Conservation (phyloP, 257 asterid species). For the Lithospermum erythrorhizon region DNA sequence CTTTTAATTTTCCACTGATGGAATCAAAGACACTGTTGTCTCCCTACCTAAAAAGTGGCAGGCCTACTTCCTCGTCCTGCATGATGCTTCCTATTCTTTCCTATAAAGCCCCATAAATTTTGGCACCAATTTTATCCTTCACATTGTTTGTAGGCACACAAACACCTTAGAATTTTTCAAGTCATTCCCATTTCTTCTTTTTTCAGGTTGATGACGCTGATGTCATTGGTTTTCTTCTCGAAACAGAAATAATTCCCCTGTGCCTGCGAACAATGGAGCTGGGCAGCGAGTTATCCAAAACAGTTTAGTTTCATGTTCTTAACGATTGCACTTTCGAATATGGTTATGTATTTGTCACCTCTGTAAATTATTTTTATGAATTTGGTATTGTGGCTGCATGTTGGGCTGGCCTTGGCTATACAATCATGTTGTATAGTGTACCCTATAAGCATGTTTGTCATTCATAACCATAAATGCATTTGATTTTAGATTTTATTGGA, state of each 20-base stretch:
- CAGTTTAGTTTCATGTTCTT: constrained; percentile 38
- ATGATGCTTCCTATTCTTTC: too few relatives aligned
- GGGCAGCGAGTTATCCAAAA: constrained; percentile 92
- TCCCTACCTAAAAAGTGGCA: too few relatives aligned
- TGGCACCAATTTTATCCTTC: background rate
- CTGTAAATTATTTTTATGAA: background rate
- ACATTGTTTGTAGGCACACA: background rate
- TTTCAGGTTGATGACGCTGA: constrained; percentile 87
- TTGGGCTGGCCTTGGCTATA: background rate
- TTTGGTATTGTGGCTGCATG: background rate
- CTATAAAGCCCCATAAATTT: too few relatives aligned
- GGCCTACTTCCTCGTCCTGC: too few relatives aligned
- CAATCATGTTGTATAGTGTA: background rate
- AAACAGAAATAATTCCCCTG: constrained; percentile 87
- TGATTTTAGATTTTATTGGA: background rate
- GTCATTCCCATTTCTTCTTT: background rate
- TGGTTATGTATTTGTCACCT: too few relatives aligned
- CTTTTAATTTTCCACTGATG: too few relatives aligned
- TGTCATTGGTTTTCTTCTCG: constrained; percentile 78
- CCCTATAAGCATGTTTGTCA: background rate
- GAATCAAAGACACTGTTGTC: too few relatives aligned
- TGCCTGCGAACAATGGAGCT: constrained; percentile 97
- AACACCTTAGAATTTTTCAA: background rate
- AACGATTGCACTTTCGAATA: background rate
- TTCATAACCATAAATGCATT: background rate